These are phyloP conservation scores for Aspergillus eucalypticola DNA, from an alignment of 2,329 filamentous ascomycete species.

Conservation along the genomic window DNA sequence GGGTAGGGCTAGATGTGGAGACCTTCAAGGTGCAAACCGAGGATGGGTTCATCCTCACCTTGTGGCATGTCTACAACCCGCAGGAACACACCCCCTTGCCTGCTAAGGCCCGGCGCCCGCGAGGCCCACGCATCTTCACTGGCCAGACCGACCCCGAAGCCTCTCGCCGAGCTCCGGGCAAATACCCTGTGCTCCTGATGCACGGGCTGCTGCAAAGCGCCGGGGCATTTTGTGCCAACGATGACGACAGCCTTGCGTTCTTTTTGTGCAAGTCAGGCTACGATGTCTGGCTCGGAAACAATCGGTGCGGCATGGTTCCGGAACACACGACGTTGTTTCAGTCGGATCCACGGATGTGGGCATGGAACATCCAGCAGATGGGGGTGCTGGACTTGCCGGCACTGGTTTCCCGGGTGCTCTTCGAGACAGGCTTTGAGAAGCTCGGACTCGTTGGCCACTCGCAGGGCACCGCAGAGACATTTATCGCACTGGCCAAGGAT, in stretches of 20 bases:
- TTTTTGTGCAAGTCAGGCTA: conserved; percentile 89
- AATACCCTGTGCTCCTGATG: conserved; percentile 80
- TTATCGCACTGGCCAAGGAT: conserved; percentile 85
- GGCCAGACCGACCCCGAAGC: conserved; percentile 35
- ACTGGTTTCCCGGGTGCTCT: conserved; percentile 74
- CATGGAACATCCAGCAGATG: conserved; percentile 95
- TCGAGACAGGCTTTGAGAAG: conserved; percentile 79
- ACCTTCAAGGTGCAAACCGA: conserved; percentile 84
- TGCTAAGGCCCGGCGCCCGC: conserved; percentile 43
- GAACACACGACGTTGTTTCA: conserved; percentile 70
- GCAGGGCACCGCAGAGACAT: conserved; percentile 85
- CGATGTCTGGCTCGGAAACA: conserved; percentile 95
- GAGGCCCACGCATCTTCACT: conserved; percentile 65
- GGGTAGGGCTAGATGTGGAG: conserved; percentile 85
- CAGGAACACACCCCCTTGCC: conserved; percentile 65
- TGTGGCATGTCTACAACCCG: conserved; percentile 90
- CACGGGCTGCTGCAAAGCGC: conserved; percentile 86
- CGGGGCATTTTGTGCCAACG: conserved; percentile 86
- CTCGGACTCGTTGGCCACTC: conserved; percentile 83
- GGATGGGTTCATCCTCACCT: conserved; percentile 84
- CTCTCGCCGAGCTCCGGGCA: conserved; percentile 21
- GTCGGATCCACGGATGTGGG: conserved; percentile 88
- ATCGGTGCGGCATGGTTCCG: conserved; percentile 81
- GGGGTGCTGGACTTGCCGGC: conserved; percentile 85
- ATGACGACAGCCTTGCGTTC: conserved; percentile 86